Evolutionary conservation across 768 basidiomycete species (phyloP).

Genomic region (Suillus discolor): DNA sequence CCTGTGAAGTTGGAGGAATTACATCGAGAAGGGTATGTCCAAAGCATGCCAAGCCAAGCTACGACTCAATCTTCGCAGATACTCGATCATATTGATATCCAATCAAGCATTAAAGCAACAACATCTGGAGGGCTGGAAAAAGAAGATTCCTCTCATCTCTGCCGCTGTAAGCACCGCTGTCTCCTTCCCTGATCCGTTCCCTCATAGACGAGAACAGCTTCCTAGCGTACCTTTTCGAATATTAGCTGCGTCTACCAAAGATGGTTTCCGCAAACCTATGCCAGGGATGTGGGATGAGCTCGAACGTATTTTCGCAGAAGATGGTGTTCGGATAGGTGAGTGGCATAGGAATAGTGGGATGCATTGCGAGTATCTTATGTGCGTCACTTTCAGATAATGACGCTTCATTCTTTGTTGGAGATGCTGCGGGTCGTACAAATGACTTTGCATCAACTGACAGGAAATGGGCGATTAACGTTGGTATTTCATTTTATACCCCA

Average conservation of each 20-base stretch:
- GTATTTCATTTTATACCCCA: slow-evolving; percentile 77
- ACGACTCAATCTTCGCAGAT: slow-evolving; percentile 41
- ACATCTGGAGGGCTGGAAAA: slow-evolving; percentile 67
- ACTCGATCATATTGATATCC: slow-evolving; percentile 73
- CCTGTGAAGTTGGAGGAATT: slow-evolving; percentile 63
- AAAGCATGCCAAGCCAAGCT: background rate
- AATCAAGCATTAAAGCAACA: slow-evolving; percentile 68
- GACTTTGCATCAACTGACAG: slow-evolving; percentile 86
- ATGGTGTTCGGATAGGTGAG: slow-evolving; percentile 67
- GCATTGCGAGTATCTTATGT: background rate
- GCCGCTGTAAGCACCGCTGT: slow-evolving; percentile 47
- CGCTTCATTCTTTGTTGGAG: slow-evolving; percentile 81
- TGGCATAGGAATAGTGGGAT: background rate
- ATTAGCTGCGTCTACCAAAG: slow-evolving; percentile 75
- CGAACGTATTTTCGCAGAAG: slow-evolving; percentile 57
- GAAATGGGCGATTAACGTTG: slow-evolving; percentile 82
- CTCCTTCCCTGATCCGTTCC: background rate
- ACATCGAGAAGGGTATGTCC: slow-evolving; percentile 59
- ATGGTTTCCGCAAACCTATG: slow-evolving; percentile 84
- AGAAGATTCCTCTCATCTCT: slow-evolving; percentile 72
- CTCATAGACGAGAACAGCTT: slow-evolving; percentile 45
- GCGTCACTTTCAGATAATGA: slow-evolving; percentile 53
- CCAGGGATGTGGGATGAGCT: slow-evolving; percentile 84
- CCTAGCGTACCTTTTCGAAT: slow-evolving; percentile 73
- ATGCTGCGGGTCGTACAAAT: slow-evolving; percentile 78